Percentiles rank a stretch among this genome's conserved stretches.
phyloP scores from a whole-genome alignment of 352 stramenopile genomes.

The Elongisporangium undulatum region DNA sequence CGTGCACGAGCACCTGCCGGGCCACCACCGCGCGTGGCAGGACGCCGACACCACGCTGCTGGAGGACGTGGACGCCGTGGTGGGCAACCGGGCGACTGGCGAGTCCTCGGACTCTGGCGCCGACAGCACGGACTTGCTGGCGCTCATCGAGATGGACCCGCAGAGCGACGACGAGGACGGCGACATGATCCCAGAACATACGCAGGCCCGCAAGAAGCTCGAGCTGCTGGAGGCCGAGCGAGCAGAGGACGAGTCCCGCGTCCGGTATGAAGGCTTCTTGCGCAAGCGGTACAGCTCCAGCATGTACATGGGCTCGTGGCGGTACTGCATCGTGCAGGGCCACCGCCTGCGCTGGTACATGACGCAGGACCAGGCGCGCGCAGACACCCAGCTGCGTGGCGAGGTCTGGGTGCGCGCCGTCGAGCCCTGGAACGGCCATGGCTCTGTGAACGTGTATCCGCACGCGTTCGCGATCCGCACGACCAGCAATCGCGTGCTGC shows the following conservation, averaged over 20 bases:
- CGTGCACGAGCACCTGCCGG: too few species aligned
- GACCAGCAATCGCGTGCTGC: constrained; percentile 39
- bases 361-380: constrained; percentile 39
- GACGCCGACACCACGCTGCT: too few species aligned
- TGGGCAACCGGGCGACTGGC: too few species aligned
- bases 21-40: too few species aligned
- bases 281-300: constrained; percentile 65
- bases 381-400: constrained; percentile 43
- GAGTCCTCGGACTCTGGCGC: too few species aligned
- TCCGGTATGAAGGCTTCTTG: constrained; percentile 40
- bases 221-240: too few species aligned
- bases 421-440: constrained; percentile 57
- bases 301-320: constrained; percentile 76
- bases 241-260: not conserved
- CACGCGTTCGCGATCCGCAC: constrained; percentile 67
- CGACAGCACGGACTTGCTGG: too few species aligned
- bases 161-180: too few species aligned
- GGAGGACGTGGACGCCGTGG: too few species aligned
- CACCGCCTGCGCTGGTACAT: constrained; percentile 67
- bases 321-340: constrained; percentile 63
- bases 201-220: too few species aligned
- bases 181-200: too few species aligned
- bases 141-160: too few species aligned
- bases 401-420: constrained; percentile 57
- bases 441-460: constrained; percentile 40